These are phyloP conservation scores for Euphorbia pulcherrima DNA, from an alignment of 345 rosid species.

Conservation along the genomic window DNA sequence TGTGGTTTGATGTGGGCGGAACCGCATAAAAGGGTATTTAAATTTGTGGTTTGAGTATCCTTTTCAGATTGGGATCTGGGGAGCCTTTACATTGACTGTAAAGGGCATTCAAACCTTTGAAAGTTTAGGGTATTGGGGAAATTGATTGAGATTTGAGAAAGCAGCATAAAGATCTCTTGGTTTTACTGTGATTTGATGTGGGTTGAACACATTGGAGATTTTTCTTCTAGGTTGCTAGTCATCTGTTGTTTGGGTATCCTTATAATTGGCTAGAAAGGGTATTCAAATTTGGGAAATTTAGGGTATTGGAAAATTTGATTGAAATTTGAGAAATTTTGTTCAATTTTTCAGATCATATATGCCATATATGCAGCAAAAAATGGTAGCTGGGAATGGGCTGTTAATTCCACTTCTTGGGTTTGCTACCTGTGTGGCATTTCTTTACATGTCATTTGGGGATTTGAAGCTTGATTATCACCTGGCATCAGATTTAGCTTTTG, in stretches of 20 bases:
- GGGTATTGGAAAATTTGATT: constrained; percentile 12
- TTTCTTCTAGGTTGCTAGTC: too few species aligned
- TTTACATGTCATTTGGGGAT: constrained; percentile 73
- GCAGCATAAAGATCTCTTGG: constrained; percentile 4
- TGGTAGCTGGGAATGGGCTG: constrained; percentile 57
- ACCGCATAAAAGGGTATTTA: constrained; percentile 16
- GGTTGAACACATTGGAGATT: too few species aligned
- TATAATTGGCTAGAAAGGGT: neutral
- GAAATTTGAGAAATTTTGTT: constrained; percentile 11
- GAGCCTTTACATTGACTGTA: constrained; percentile 1
- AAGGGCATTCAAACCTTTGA: constrained; percentile 7
- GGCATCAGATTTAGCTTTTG: constrained; percentile 48
- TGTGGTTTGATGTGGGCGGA: constrained; percentile 6
- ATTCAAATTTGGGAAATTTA: constrained; percentile 13
- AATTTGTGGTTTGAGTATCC: neutral
- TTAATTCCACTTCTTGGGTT: constrained; percentile 70
- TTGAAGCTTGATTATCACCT: constrained; percentile 33
- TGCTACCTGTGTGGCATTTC: constrained; percentile 64
- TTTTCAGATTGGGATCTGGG: constrained; percentile 22
- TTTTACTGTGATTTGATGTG: neutral
- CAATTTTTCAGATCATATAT: constrained; percentile 10
- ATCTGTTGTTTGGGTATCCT: neutral
- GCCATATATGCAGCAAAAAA: constrained; percentile 27
- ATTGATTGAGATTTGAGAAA: constrained; percentile 3
- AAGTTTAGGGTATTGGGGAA: constrained; percentile 15